Evolutionary conservation across 208 protist species (phyloP).

Genomic region (Trypanosoma brucei): DNA sequence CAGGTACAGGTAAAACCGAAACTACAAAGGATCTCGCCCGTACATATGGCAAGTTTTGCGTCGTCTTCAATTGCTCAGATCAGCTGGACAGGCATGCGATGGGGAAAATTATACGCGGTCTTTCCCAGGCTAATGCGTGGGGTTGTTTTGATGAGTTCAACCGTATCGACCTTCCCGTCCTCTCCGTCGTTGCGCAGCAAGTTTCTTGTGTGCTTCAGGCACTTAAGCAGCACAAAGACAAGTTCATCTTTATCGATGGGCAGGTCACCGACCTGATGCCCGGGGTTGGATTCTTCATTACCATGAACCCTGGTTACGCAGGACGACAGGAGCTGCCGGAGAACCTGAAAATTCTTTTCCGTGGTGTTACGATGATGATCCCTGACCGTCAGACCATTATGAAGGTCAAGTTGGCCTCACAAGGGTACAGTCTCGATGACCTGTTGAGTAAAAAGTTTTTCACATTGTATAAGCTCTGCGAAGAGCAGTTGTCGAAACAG

Average conservation of each 20-base stretch:
- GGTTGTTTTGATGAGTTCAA: conserved; percentile 94
- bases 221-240: conserved; percentile 89
- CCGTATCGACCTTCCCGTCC: conserved; percentile 91
- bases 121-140: conserved; percentile 93
- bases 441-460: conserved; percentile 93
- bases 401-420: conserved; percentile 92
- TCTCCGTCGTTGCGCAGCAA: conserved; percentile 94
- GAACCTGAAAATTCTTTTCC: conserved; percentile 98
- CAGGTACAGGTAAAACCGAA: conserved; percentile 97
- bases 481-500: conserved; percentile 98
- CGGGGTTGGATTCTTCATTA: conserved; percentile 96
- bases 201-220: conserved; percentile 89
- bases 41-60: conserved; percentile 93
- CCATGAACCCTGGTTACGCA: conserved; percentile 98
- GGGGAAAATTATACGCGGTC: conserved; percentile 93
- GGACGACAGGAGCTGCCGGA: conserved; percentile 98
- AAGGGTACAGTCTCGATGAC: conserved; percentile 92
- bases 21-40: conserved; percentile 94
- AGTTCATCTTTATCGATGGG: conserved; percentile 93
- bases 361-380: conserved; percentile 98
- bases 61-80: conserved; percentile 94
- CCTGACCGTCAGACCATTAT: conserved; percentile 98
- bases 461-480: conserved; percentile 94
- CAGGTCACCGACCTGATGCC: conserved; percentile 89
- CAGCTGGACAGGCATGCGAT: conserved; percentile 92